Percentiles rank a stretch among this genome's conserved stretches.
Conservation (phyloP, 2,329 filamentous ascomycete species). For the Neurospora sp. region DNA sequence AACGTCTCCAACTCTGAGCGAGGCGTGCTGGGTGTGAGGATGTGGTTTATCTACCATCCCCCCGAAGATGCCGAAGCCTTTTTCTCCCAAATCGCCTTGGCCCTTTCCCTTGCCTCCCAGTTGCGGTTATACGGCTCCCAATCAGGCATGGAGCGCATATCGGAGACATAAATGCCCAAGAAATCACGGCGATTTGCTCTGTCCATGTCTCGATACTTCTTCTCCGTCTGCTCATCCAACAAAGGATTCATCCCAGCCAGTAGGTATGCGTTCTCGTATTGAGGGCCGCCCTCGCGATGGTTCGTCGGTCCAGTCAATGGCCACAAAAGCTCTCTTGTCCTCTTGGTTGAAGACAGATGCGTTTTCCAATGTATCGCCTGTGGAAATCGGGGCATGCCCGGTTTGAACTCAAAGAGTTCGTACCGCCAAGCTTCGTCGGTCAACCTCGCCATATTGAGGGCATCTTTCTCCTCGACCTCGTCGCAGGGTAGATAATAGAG, state of each 20-base stretch:
- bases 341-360: background rate
- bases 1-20: background rate
- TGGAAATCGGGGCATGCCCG: background rate
- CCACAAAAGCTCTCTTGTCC: background rate
- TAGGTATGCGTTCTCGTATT: slow-evolving; percentile 7
- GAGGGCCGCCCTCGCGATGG: slow-evolving; percentile 10
- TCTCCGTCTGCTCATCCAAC: background rate
- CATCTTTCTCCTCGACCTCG: background rate
- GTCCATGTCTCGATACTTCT: background rate
- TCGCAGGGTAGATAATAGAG: background rate
- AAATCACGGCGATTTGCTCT: background rate
- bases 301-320: slow-evolving; percentile 4
- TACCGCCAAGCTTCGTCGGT: background rate
- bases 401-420: background rate
- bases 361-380: background rate
- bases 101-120: background rate
- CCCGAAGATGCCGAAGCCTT: background rate
- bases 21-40: background rate
- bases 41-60: background rate
- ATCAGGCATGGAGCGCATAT: background rate
- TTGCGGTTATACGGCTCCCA: background rate
- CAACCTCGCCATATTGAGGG: background rate
- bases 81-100: background rate
- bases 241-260: background rate
- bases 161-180: background rate